phyloP scores from a whole-genome alignment of 1,139 yeast species.

The Magnusiomyces paraingens region DNA sequence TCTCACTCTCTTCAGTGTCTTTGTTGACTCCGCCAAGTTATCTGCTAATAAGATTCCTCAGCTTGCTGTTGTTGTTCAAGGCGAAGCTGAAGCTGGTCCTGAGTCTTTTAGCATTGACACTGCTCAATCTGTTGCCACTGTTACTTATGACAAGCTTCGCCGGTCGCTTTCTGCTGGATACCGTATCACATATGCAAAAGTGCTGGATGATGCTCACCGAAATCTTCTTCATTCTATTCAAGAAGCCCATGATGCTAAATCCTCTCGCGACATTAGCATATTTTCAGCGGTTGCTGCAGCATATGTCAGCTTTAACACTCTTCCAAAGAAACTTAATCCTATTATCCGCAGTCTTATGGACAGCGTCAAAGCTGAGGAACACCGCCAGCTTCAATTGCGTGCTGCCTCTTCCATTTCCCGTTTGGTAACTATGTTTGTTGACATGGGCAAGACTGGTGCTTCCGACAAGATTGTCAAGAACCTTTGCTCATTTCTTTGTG shows the following conservation, averaged over 20 bases:
- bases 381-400: conserved; percentile 57
- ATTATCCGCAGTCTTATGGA: conserved; percentile 90
- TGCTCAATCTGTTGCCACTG: conserved; percentile 65
- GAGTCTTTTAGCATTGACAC: conserved; percentile 79
- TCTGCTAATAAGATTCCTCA: conserved; percentile 74
- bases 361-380: conserved; percentile 72
- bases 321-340: conserved; percentile 86
- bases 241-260: conserved; percentile 55
- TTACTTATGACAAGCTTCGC: conserved; percentile 59
- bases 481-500: conserved; percentile 87
- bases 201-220: conserved; percentile 73
- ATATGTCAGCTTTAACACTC: conserved; percentile 38
- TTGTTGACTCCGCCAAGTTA: conserved; percentile 68
- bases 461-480: conserved; percentile 87
- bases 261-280: conserved; percentile 55
- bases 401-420: conserved; percentile 65
- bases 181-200: conserved; percentile 64
- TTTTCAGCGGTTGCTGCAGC: conserved; percentile 74
- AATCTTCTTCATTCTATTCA: conserved; percentile 60
- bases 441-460: conserved; percentile 57
- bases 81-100: conserved; percentile 92
- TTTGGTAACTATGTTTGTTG: conserved; percentile 53
- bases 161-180: conserved; percentile 62
- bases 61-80: conserved; percentile 84
- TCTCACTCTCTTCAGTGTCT: conserved; percentile 70